phyloP scores from a whole-genome alignment of 2,329 filamentous ascomycete genomes.

The Teratosphaeria nubilosa region DNA sequence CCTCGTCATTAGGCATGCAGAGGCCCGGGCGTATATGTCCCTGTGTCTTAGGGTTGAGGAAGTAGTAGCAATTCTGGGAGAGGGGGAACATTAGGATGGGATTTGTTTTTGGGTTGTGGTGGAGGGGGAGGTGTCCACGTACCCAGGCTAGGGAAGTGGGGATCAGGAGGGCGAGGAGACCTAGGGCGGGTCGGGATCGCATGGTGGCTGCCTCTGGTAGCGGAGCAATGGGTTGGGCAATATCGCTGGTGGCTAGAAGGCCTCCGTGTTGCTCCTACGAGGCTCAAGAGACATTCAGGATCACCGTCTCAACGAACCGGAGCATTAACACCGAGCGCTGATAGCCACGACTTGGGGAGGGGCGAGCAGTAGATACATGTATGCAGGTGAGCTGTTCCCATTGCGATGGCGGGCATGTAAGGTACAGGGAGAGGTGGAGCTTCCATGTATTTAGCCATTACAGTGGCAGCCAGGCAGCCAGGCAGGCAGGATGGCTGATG shows the following conservation, averaged over 20 bases:
- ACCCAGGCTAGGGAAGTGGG: not conserved
- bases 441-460: no score
- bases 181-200: not conserved
- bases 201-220: not conserved
- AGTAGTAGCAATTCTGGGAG: not conserved
- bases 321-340: no score
- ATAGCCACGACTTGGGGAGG: no score
- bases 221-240: not conserved
- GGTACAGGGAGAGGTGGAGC: no score
- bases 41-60: not conserved
- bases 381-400: no score
- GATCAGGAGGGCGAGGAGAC: not conserved
- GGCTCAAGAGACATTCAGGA: not conserved
- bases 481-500: not conserved
- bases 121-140: not conserved
- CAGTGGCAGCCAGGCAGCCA: no score
- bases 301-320: not conserved
- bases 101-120: not conserved
- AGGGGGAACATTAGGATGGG: not conserved
- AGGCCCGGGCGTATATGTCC: not conserved
- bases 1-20: not conserved
- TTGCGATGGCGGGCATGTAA: no score
- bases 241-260: not conserved
- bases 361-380: no score
- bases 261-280: not conserved